Evolutionary conservation across 2,329 filamentous ascomycete species (phyloP).

Genomic region (Diaporthe batatas): DNA sequence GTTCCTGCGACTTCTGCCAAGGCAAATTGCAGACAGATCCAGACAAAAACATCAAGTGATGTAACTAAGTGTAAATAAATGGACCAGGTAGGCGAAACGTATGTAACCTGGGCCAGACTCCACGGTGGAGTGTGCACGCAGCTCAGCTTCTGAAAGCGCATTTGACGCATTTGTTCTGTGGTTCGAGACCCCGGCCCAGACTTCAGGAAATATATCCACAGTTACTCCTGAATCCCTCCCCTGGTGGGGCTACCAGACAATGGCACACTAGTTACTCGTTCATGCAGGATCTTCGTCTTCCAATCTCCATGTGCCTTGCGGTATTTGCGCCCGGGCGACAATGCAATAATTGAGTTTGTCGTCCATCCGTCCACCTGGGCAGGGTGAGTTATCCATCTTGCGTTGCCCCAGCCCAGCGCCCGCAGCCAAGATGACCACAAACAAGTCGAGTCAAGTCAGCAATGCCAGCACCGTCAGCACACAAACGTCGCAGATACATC

Average conservation of each 20-base stretch:
- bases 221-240: conserved; percentile 31
- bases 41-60: neutral
- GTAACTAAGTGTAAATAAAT: neutral
- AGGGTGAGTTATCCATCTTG: conserved; percentile 9
- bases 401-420: neutral
- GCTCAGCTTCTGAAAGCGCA: neutral
- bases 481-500: conserved; percentile 54
- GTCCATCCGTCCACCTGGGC: conserved; percentile 2
- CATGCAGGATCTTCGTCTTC: conserved; percentile 7
- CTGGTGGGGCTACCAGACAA: conserved; percentile 24
- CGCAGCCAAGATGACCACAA: conserved; percentile 28
- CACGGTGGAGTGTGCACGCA: neutral
- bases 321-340: neutral
- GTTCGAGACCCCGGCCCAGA: conserved; percentile 19
- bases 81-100: neutral
- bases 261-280: conserved; percentile 27
- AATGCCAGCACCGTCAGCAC: conserved; percentile 53
- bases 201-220: conserved; percentile 28
- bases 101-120: neutral
- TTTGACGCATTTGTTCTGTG: conserved; percentile 6
- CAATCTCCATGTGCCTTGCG: neutral
- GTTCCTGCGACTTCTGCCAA: neutral
- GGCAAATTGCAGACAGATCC: neutral
- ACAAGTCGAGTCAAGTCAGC: conserved; percentile 37
- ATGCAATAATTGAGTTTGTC: conserved; percentile 3